Evolutionary conservation across 2,329 filamentous ascomycete genomes (phyloP), one percentile per base, ranked within the genome.

Genomic region (Aureobasidium melanogenum): DNA sequence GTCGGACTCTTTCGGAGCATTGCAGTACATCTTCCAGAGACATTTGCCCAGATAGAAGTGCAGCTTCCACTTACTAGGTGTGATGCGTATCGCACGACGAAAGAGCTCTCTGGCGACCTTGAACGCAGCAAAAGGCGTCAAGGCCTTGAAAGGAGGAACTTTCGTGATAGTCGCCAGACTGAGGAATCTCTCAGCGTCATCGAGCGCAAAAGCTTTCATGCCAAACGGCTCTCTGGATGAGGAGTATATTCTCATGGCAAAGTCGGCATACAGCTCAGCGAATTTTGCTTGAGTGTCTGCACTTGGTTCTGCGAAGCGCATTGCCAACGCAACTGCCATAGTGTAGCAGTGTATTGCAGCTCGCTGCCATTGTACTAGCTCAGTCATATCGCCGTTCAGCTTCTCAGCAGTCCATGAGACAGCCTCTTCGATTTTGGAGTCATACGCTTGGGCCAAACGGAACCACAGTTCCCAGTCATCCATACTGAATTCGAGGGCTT

Each of bases 401-500:
- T 95, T 96, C 67, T 96, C 91, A 0, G 91, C 89, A 22, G 87
- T 88, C 91, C 91, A 96, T 5, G 92, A 83, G 5, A 95, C 88
- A 7, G 87, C 84, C 72, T 96, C 91, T 64, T 96, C 91, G 15
- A 96, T 78, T 68, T 95, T 91, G 55, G 89, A 88, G 72, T 96
- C 91, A 68, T 91, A 92, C 52, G 88, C 90, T 72, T 96, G 91
- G 0, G 88, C 91, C 26, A 96, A 81, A 14, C 90, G 84, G 72
- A 93, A 94, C 91, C 91, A 96, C 0, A 89, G 88, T 71, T 96
- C 89, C 91, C 91, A 96, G 61, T 86, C 85, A 43, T 91, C 86
- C 2, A 85, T 84, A 1, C 87, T 90, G 71, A 90, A 91, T 66
- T 96, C 90, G 1, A 96, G 74, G 70, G 96, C 91, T 65, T 92